Evolutionary conservation across 257 asterid genomes (phyloP).

Genomic region (Scutellaria barbata): DNA sequence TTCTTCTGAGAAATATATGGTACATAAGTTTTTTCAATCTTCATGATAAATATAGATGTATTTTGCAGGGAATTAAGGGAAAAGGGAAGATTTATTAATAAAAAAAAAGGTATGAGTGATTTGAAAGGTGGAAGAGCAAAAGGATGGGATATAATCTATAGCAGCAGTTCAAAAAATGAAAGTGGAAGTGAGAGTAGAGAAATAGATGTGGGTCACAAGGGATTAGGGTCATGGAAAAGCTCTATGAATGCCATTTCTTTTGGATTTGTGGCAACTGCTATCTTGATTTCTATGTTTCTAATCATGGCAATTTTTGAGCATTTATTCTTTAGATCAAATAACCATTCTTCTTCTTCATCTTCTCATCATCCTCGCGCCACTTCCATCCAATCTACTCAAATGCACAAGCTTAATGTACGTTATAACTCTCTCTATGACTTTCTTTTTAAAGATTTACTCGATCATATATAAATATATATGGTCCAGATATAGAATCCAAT

Average conservation of each 20-base stretch:
- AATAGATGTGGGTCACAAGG: conserved; percentile 40
- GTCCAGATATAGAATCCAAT: too few relatives aligned
- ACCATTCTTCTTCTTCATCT: background rate
- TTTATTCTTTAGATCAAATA: conserved; percentile 42
- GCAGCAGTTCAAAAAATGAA: conserved; percentile 44
- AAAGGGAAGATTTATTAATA: background rate
- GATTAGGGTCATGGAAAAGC: conserved; percentile 58
- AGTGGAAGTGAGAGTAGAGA: conserved; percentile 56
- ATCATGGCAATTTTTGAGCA: conserved; percentile 90
- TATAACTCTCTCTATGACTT: background rate
- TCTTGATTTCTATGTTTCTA: conserved; percentile 78
- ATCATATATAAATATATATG: too few relatives aligned
- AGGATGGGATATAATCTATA: conserved; percentile 53
- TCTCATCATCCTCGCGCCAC: background rate
- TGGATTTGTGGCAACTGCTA: conserved; percentile 87
- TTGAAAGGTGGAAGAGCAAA: conserved; percentile 51
- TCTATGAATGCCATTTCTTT: conserved; percentile 83
- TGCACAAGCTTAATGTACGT: conserved; percentile 36
- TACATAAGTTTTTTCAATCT: too few relatives aligned
- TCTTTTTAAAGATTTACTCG: background rate
- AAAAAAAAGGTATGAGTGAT: conserved; percentile 52
- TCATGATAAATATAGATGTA: too few relatives aligned
- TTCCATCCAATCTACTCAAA: conserved; percentile 37
- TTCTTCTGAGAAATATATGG: too few relatives aligned
- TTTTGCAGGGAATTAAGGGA: background rate